Percentiles rank a stretch among this genome's conserved stretches.
These are phyloP conservation scores for Monosporascus sp. DNA, from an alignment of 2,329 filamentous ascomycete species.

Conservation along the genomic window DNA sequence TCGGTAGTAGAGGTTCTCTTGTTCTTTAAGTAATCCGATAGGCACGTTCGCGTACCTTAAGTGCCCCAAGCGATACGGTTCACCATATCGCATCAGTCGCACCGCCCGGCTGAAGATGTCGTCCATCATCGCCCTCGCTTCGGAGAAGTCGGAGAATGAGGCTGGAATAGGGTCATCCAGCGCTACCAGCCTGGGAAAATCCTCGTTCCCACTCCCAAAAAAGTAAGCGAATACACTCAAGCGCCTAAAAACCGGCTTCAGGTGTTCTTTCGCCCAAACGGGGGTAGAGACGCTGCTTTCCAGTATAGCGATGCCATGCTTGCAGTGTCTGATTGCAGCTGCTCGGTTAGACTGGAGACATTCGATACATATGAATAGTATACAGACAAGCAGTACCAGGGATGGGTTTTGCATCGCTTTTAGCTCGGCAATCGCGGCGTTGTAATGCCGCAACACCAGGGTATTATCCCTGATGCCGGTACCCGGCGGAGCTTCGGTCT, in stretches of 20 bases:
- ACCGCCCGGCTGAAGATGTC: conserved; percentile 22
- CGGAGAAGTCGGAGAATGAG: conserved; percentile 14
- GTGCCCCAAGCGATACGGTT: conserved; percentile 21
- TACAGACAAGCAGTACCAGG: conserved; percentile 32
- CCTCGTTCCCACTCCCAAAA: conserved; percentile 22
- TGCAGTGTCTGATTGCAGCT: conserved; percentile 30
- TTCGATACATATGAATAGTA: conserved; percentile 40
- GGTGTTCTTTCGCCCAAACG: conserved; percentile 26
- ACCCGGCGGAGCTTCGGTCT: conserved; percentile 2
- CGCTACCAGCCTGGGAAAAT: conserved; percentile 19
- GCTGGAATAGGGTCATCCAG: conserved; percentile 17
- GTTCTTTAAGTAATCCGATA: conserved; percentile 16
- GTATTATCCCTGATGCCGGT: conserved; percentile 15
- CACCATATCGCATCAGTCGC: conserved; percentile 24
- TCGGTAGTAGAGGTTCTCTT: conserved; percentile 11
- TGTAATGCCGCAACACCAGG: conserved; percentile 35
- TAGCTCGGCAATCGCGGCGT: conserved; percentile 31
- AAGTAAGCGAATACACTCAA: conserved; percentile 35
- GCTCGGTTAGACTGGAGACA: conserved; percentile 31
- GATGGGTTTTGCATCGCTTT: conserved; percentile 25
- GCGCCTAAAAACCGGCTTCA: conserved; percentile 33
- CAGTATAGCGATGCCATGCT: conserved; percentile 33
- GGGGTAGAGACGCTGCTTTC: conserved; percentile 17
- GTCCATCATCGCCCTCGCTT: conserved; percentile 27
- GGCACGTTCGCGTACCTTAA: conserved; percentile 8